These are phyloP conservation scores for Leonotis leonurus DNA, from an alignment of 257 asterid genomes.

Conservation along the genomic window DNA sequence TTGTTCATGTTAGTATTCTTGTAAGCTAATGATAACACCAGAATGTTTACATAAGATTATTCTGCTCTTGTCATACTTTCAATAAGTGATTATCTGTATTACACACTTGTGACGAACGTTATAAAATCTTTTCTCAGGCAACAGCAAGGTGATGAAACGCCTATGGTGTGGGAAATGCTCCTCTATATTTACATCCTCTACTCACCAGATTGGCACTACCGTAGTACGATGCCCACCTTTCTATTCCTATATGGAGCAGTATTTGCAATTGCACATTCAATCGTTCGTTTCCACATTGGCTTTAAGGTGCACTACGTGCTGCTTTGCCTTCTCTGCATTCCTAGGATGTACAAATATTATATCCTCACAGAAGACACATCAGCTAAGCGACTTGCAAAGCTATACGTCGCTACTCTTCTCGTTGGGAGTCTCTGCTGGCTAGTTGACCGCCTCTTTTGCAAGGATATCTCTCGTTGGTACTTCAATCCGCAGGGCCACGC, in stretches of 20 bases:
- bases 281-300: constrained; percentile 52
- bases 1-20: background rate
- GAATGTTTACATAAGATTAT: too few relatives aligned
- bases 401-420: constrained; percentile 48
- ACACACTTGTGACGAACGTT: too few relatives aligned
- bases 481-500: constrained; percentile 94
- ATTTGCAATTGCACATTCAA: constrained; percentile 74
- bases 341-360: constrained; percentile 87
- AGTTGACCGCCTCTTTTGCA: constrained; percentile 62
- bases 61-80: constrained; percentile 7
- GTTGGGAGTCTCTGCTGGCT: constrained; percentile 65
- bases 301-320: constrained; percentile 83
- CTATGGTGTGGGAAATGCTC: constrained; percentile 99
- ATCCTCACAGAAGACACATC: constrained; percentile 62
- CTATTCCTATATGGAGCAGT: constrained; percentile 76
- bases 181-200: constrained; percentile 89
- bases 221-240: constrained; percentile 94
- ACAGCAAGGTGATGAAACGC: constrained; percentile 99
- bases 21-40: background rate
- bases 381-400: constrained; percentile 74
- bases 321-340: constrained; percentile 89
- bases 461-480: constrained; percentile 39
- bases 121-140: too few relatives aligned
- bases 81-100: too few relatives aligned
- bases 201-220: constrained; percentile 99